A percentile compares a stretch with the other conserved stretches of the same genome.
Conservation (phyloP, 73 alveolate species). For the Paramecium octaurelia region DNA sequence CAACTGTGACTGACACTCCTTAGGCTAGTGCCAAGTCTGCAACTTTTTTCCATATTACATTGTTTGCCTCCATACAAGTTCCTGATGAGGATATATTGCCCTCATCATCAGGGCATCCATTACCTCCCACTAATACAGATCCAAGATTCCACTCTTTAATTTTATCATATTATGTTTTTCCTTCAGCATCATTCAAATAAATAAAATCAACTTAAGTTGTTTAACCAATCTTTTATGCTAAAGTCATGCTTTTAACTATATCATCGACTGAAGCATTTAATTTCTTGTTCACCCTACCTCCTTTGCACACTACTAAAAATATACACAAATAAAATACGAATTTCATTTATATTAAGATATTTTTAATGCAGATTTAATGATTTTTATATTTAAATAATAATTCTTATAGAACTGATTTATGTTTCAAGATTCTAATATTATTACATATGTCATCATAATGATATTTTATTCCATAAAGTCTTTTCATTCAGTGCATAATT, state of each 20-base stretch:
- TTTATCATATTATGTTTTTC: background rate
- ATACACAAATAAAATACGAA: background rate
- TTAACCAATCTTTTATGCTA: background rate
- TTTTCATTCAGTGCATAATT: no score
- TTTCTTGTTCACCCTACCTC: background rate
- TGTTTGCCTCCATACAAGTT: slow-evolving; percentile 12
- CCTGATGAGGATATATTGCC: slow-evolving; percentile 9
- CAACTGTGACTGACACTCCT: background rate
- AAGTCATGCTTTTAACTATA: background rate
- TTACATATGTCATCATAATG: no score
- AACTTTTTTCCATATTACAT: slow-evolving; percentile 51
- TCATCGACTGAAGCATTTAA: background rate
- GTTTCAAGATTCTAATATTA: background rate
- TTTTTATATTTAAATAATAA: background rate
- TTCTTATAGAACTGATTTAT: background rate
- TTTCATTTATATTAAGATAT: background rate
- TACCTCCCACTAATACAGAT: slow-evolving; percentile 63
- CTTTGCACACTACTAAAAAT: background rate
- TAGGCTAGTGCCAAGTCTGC: slow-evolving; percentile 17
- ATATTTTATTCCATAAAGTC: no score
- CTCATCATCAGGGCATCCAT: slow-evolving; percentile 60
- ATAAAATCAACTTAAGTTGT: background rate
- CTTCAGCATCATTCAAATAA: background rate
- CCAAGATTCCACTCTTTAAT: slow-evolving; percentile 50
- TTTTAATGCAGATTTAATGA: background rate